Conservation (phyloP, 306 rosid genomes). For the cucumber (Cucumis sativus) region Cucumber_9930_V3 NC_026655.2:10662001-10662500, state of each 20-base stretch:
- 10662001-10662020: neutral
- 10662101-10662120: neutral
- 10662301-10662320: conserved; percentile 29
- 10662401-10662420: neutral
- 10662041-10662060: neutral
- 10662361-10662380: neutral
- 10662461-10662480: conserved; percentile 1
- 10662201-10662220: conserved; percentile 91
- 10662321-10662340: neutral
- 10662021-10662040: neutral
- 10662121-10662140: neutral
- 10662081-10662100: neutral
- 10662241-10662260: conserved; percentile 71
- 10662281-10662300: conserved; percentile 90
- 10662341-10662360: neutral
- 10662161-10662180: neutral
- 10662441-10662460: neutral
- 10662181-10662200: neutral
- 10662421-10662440: neutral
- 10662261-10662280: conserved; percentile 60
- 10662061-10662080: neutral
- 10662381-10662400: conserved; percentile 8
- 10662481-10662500: conserved; percentile 6
- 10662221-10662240: conserved; percentile 91
- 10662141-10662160: neutral